Evolutionary conservation across 179 eudicot species (phyloP), one percentile per base, ranked within the genome.

Genomic region (Dionaea muscipula): DNA sequence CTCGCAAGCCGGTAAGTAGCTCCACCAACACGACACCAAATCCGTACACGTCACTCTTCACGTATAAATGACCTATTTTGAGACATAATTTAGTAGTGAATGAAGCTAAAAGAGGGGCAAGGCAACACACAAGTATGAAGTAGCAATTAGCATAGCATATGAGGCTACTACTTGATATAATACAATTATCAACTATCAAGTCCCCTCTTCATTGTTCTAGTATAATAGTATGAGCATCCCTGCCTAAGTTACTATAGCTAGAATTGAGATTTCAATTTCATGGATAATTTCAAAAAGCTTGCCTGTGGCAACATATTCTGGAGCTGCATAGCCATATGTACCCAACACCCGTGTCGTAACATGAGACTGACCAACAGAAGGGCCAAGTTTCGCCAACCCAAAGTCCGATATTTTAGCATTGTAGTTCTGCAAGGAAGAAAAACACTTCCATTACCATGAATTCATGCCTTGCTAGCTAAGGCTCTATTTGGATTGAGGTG

Each of bases 31-130:
- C 88, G 12, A 86, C 84, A 7, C 95, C 95, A 37, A 81, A 86
- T 36, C 88, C 83, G 27, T 86, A 86, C 4, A 86, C 94, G 16
- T 86, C 95, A 35, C 95, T 84, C 75, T 86, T 86, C 26, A 86
- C 75, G 60, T 86, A 86, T 56, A 86, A 64, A 62, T 83, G 95
- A 45, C 95, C 95, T 86, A 61, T 49, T 24, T 11, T 44, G 18
- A 11, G 20, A 8, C 48, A 44, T 44, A 18, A 18, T 44, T 44
- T 44, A 44, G 48, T n/a, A 44, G 7, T 10, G 2, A 8, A n/a
- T 10, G 2, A 8, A 5, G 2, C 2, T 9, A 18, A 15, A n/a
- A 21, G 48, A 3, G 48, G 19, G 9, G 10, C 2, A 44, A 44
- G 7, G 2, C 10, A 13, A 7, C 7, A 44, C 48, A 44, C 9